These are phyloP conservation scores for Scleroderma bovista DNA, from an alignment of 768 basidiomycete species.

Conservation along the genomic window DNA sequence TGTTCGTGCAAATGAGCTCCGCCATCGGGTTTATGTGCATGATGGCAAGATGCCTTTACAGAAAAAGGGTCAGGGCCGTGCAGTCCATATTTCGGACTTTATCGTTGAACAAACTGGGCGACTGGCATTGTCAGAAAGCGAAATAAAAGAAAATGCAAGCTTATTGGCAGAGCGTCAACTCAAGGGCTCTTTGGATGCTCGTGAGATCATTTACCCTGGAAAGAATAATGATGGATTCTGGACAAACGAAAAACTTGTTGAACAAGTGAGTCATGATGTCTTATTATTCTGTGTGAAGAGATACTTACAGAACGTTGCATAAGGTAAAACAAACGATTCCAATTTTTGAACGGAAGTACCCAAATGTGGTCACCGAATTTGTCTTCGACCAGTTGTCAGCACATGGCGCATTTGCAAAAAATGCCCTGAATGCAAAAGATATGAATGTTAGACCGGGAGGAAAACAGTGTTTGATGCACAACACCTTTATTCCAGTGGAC, in stretches of 20 bases:
- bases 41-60: constrained; percentile 20
- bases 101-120: constrained; percentile 11
- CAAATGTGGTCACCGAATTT: constrained; percentile 11
- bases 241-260: constrained; percentile 17
- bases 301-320: background rate
- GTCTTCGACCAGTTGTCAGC: constrained; percentile 25
- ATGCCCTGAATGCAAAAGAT: constrained; percentile 22
- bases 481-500: constrained; percentile 13
- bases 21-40: constrained; percentile 12
- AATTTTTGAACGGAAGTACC: constrained; percentile 20
- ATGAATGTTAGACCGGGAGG: constrained; percentile 23
- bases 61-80: constrained; percentile 22
- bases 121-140: constrained; percentile 8
- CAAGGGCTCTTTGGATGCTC: constrained; percentile 35
- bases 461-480: constrained; percentile 10
- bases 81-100: constrained; percentile 17
- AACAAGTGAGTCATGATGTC: background rate
- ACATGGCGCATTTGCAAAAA: constrained; percentile 17
- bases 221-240: constrained; percentile 17
- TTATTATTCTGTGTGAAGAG: background rate
- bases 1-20: constrained; percentile 18
- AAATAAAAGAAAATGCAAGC: background rate
- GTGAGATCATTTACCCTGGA: constrained; percentile 21
- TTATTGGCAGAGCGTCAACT: constrained; percentile 26
- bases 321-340: constrained; percentile 10